Conservation (phyloP, 176 grass and related monocot genomes). For the Cocos nucifera region DNA sequence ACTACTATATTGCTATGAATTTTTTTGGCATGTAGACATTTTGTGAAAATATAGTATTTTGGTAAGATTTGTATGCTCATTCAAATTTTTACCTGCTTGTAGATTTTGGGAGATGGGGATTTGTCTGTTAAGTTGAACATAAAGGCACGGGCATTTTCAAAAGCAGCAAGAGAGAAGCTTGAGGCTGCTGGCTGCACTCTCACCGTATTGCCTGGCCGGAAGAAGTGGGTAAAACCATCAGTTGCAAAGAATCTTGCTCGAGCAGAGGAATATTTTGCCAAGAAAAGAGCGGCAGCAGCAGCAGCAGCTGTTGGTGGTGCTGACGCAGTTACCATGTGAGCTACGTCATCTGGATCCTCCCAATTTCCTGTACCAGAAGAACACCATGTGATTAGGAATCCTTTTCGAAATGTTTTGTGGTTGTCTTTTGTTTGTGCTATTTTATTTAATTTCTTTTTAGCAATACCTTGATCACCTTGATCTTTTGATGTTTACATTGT, state of each 20-base stretch:
- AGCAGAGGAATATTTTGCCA: slow-evolving; percentile 78
- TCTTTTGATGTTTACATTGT: too few relatives aligned
- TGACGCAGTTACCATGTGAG: slow-evolving; percentile 13
- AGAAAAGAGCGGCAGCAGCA: slow-evolving; percentile 43
- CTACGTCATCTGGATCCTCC: too few relatives aligned
- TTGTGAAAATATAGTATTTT: too few relatives aligned
- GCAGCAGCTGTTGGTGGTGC: slow-evolving; percentile 18
- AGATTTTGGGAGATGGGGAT: slow-evolving; percentile 92
- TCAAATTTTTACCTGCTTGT: slow-evolving; percentile 4
- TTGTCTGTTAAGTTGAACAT: slow-evolving; percentile 77
- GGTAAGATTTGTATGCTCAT: too few relatives aligned
- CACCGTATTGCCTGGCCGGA: slow-evolving; percentile 65
- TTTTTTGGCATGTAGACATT: too few relatives aligned
- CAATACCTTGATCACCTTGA: too few relatives aligned
- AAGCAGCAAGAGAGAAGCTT: slow-evolving; percentile 74
- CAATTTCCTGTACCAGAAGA: too few relatives aligned
- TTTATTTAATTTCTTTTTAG: too few relatives aligned
- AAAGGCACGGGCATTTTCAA: slow-evolving; percentile 78
- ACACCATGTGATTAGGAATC: too few relatives aligned
- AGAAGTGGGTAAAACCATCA: slow-evolving; percentile 85
- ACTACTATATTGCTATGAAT: too few relatives aligned
- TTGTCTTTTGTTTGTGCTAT: too few relatives aligned
- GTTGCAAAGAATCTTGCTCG: slow-evolving; percentile 82
- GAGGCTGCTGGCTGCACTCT: slow-evolving; percentile 74
- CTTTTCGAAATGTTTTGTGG: too few relatives aligned